Conservation (phyloP, 2,329 filamentous ascomycete genomes). For the Microsporum audouinii region DNA sequence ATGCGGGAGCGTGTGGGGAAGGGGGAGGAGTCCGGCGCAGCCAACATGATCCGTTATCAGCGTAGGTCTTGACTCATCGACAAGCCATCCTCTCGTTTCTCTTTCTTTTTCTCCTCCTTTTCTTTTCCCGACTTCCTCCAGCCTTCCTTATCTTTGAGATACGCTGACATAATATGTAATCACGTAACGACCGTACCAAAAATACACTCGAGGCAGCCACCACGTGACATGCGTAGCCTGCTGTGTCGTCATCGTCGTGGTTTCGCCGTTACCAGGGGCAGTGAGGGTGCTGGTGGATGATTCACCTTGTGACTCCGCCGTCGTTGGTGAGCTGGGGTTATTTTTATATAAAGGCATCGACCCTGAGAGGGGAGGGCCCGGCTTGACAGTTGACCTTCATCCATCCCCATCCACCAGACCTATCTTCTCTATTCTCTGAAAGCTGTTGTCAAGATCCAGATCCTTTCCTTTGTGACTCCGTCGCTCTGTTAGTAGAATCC, state of each 20-base stretch:
- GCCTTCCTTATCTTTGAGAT: too few relatives aligned
- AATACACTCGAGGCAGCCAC: neutral
- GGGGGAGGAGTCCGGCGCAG: neutral
- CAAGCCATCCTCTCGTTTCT: neutral
- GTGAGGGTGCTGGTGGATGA: neutral
- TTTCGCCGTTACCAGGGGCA: constrained; percentile 3
- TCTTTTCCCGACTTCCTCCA: neutral
- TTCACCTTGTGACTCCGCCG: constrained; percentile 2
- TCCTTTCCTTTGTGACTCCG: neutral
- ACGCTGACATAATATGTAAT: neutral
- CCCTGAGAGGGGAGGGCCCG: neutral
- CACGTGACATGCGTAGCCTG: neutral
- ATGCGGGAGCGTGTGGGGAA: neutral
- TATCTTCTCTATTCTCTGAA: neutral
- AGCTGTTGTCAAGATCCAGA: neutral
- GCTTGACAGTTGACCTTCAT: neutral
- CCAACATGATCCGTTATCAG: neutral
- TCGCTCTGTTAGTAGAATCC: neutral
- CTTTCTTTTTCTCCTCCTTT: neutral
- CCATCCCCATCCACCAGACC: neutral
- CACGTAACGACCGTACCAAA: neutral
- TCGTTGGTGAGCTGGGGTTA: neutral
- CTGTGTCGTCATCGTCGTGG: neutral
- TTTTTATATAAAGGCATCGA: neutral
- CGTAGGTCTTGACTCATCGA: neutral